Evolutionary conservation across 495 filamentous ascomycete species (phyloP).

Genomic region (Bathelium albidoporum): DNA sequence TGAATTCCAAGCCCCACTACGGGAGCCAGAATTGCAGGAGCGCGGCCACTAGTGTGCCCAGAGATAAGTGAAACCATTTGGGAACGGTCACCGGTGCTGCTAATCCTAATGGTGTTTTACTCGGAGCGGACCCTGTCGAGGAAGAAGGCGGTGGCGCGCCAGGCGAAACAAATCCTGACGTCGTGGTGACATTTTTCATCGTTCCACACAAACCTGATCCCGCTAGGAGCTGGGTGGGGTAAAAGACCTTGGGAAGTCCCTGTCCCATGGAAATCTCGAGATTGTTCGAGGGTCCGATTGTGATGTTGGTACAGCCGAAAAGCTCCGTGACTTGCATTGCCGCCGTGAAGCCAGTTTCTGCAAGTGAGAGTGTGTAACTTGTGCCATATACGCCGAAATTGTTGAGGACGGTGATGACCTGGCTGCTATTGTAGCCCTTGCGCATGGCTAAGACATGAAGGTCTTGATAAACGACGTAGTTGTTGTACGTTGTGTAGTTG

Average conservation of each 20-base stretch:
- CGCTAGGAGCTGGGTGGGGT: constrained; percentile 2
- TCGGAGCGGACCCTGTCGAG: background rate
- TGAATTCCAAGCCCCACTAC: background rate
- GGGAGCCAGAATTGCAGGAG: background rate
- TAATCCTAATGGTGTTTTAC: background rate
- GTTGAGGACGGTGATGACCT: constrained; percentile 49
- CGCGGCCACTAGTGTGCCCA: background rate
- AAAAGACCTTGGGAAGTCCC: constrained; percentile 21
- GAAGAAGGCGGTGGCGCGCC: background rate
- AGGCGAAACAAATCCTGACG: background rate
- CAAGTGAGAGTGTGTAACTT: constrained; percentile 38
- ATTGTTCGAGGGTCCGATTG: constrained; percentile 23
- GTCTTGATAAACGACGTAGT: constrained; percentile 48
- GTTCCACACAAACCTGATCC: background rate
- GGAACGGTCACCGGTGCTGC: background rate
- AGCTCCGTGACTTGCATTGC: constrained; percentile 36
- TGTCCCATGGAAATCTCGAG: constrained; percentile 16
- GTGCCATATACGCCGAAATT: constrained; percentile 42
- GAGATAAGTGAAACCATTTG: background rate
- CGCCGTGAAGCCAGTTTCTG: constrained; percentile 31
- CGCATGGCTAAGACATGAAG: constrained; percentile 48
- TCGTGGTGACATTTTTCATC: background rate
- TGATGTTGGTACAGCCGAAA: constrained; percentile 33
- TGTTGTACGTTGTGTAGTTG: constrained; percentile 16
- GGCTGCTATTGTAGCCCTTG: constrained; percentile 46